A percentile compares a stretch with the other conserved stretches of the same genome.
Evolutionary conservation across 1,284 basidiomycete genomes (phyloP).

Genomic region (Agaricales sp.): DNA sequence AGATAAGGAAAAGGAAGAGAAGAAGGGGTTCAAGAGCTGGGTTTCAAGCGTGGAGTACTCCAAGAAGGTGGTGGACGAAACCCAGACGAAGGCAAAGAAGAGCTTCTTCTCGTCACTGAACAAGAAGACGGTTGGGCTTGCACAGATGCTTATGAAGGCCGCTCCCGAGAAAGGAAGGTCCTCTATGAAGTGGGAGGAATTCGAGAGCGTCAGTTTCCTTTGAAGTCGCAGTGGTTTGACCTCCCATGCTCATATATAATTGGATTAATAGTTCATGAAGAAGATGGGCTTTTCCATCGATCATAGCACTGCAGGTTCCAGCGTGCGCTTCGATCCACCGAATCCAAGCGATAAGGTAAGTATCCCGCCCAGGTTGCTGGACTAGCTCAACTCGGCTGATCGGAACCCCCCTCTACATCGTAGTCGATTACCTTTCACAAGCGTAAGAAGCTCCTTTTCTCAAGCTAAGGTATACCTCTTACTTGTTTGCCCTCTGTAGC

Average conservation of each 20-base stretch:
- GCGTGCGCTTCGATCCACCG: slow-evolving; percentile 72
- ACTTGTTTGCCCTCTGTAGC: slow-evolving; percentile 27
- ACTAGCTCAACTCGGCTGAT: slow-evolving; percentile 4
- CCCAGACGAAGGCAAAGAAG: slow-evolving; percentile 31
- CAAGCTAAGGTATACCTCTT: slow-evolving; percentile 1
- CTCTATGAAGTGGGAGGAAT: slow-evolving; percentile 67
- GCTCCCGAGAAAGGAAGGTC: slow-evolving; percentile 43
- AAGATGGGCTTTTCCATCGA: slow-evolving; percentile 69
- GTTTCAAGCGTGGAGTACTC: slow-evolving; percentile 34
- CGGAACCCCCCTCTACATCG: slow-evolving; percentile 7
- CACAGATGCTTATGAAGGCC: slow-evolving; percentile 56
- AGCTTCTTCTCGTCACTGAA: slow-evolving; percentile 46
- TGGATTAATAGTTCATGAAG: slow-evolving; percentile 46
- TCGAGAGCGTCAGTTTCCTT: slow-evolving; percentile 33
- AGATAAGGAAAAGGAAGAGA: slow-evolving; percentile 23
- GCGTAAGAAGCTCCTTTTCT: slow-evolving; percentile 32
- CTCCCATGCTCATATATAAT: slow-evolving; percentile 1
- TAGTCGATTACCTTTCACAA: slow-evolving; percentile 70
- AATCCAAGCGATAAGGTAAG: slow-evolving; percentile 43
- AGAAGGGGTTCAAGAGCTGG: slow-evolving; percentile 24
- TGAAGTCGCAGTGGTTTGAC: slow-evolving; percentile 1
- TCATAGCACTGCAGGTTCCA: slow-evolving; percentile 68
- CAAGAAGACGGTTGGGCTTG: slow-evolving; percentile 45
- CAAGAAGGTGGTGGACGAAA: slow-evolving; percentile 22
- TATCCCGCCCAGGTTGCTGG: slow-evolving; percentile 9